phyloP scores from a whole-genome alignment of 768 basidiomycete species.

The Lentinula guzmanii region DNA sequence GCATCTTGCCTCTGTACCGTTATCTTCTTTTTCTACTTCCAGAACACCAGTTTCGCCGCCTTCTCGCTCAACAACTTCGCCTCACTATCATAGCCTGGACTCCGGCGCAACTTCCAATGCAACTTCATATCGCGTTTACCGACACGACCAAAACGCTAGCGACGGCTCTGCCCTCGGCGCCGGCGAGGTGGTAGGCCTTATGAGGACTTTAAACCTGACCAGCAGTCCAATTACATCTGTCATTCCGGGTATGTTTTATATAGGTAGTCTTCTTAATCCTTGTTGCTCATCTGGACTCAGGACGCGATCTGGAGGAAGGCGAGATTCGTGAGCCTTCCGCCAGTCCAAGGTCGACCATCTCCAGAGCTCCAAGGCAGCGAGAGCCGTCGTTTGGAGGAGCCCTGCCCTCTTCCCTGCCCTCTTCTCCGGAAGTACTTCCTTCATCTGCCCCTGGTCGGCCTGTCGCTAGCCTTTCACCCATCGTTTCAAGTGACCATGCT shows the following conservation, averaged over 20 bases:
- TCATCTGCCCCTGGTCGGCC: neutral
- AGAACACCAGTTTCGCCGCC: neutral
- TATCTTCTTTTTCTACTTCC: constrained; percentile 3
- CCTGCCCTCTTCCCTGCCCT: constrained; percentile 3
- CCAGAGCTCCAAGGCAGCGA: neutral
- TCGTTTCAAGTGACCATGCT: neutral
- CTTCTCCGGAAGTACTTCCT: constrained; percentile 5
- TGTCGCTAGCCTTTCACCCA: neutral
- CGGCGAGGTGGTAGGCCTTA: constrained; percentile 1
- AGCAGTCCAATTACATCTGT: constrained; percentile 1
- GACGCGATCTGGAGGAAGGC: constrained; percentile 2
- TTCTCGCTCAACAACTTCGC: neutral
- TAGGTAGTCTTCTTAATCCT: neutral
- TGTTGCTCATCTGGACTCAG: neutral
- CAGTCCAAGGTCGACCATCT: neutral
- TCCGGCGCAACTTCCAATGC: neutral
- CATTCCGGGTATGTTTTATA: neutral
- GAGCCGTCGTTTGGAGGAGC: neutral
- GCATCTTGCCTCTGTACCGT: constrained; percentile 4
- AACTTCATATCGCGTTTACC: neutral
- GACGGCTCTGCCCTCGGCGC: neutral
- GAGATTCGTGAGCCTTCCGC: neutral
- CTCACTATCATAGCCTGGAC: neutral
- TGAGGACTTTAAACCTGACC: neutral
- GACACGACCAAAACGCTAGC: neutral